A percentile compares a stretch with the other conserved stretches of the same genome.
Conservation (phyloP, 2,329 filamentous ascomycete species). For the Paraconiothyrium brasiliense region DNA sequence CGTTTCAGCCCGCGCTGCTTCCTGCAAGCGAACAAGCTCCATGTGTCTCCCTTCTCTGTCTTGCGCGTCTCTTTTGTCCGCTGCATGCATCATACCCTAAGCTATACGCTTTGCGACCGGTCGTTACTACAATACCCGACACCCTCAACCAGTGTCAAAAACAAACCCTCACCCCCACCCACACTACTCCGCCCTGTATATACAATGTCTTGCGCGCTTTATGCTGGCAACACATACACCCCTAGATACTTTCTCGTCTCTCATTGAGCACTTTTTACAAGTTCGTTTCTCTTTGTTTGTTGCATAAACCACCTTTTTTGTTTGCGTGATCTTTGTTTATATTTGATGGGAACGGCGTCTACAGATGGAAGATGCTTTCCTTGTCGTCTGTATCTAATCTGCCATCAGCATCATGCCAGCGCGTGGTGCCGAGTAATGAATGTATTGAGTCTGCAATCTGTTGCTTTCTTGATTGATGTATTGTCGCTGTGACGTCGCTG, state of each 20-base stretch:
- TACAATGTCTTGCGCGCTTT: slow-evolving; percentile 10
- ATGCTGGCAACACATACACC: too few species aligned
- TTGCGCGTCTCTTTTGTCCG: slow-evolving; percentile 22
- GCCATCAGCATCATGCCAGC: not conserved
- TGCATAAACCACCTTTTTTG: slow-evolving; percentile 10
- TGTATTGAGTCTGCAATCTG: slow-evolving; percentile 9
- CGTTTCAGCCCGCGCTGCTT: slow-evolving; percentile 19
- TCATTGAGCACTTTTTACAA: slow-evolving; percentile 15
- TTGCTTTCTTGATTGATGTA: not conserved
- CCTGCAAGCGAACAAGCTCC: not conserved
- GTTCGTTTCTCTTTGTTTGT: slow-evolving; percentile 17
- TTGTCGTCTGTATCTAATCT: slow-evolving; percentile 20
- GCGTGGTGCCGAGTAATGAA: slow-evolving; percentile 21
- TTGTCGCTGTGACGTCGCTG: not conserved
- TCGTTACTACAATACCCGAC: slow-evolving; percentile 51
- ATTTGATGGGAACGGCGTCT: slow-evolving; percentile 11
- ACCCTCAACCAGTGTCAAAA: slow-evolving; percentile 23
- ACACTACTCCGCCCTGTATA: slow-evolving; percentile 17
- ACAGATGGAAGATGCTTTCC: slow-evolving; percentile 17
- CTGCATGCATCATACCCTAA: slow-evolving; percentile 25
- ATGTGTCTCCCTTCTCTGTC: slow-evolving; percentile 18
- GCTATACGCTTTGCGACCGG: slow-evolving; percentile 38
- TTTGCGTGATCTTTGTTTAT: slow-evolving; percentile 14
- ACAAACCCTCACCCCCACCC: slow-evolving; percentile 15
- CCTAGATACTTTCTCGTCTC: slow-evolving; percentile 16